Evolutionary conservation across 2,329 filamentous ascomycete species (phyloP), one percentile per base, ranked within the genome.

Genomic region (Dothideomycetidae sp.): DNA sequence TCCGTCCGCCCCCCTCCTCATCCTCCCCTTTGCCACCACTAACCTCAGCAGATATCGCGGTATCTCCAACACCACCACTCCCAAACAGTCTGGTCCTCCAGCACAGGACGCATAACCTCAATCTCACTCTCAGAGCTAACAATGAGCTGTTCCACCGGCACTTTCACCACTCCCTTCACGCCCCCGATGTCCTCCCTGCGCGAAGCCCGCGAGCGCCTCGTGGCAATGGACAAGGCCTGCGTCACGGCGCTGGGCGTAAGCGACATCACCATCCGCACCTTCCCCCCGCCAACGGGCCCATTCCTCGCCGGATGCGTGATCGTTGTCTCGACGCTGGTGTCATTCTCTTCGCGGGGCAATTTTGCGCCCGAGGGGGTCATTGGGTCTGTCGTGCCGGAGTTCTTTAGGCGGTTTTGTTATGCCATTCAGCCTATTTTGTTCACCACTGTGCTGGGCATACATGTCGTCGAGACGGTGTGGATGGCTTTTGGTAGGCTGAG

Each of bases 11-110:
- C n/a, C 21, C 21, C 7, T 26, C 21, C 7, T 23, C 29, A 19
- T 29, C n/a, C 21, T 26, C 7, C 7, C 7, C 7, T n/a, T 7
- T n/a, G 7, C n/a, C 21, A 26, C 21, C n/a, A 26, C 7, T 26
- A 7, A n/a, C 21, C 21, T 26, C 21, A 26, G 15, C 5, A 67
- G 64, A 52, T 93, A 34, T 63, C 71, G 40, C 70, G 79, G 53
- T 93, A 86, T 59, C 71, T 92, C n/a, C 75, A 75, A 45, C 72
- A 84, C 57, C 84, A 75, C 62, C 66, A 63, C 53, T 57, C 64
- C 11, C 63, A 82, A 31, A 69, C 75, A 11, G 51, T 67, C 5
- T 57, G 61, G 42, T 60, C 68, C 34, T 69, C 78, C 34, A 61
- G 70, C 40, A 61, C 64, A 13, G 73, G 81, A 13, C 58, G 63